Base-by-base conservation (phyloP, 179 eudicot species). In the Corrigiola litoralis region DNA sequence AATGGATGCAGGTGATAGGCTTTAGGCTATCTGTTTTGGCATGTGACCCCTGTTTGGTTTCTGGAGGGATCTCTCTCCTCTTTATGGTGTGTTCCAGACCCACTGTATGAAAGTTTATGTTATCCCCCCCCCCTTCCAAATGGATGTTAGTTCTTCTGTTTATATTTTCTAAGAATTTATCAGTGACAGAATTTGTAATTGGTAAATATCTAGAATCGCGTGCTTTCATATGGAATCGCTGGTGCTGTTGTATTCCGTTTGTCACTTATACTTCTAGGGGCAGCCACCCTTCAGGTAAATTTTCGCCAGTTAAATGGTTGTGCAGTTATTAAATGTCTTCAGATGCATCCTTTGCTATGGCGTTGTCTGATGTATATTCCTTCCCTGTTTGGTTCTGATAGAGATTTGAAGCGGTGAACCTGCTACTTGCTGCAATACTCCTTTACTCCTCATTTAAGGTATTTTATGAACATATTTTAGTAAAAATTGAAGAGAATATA, bases 371-470 rank as follows among this genome's bases (percentile, higher is more conserved):
- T 28, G 56, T 28, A 42, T 16, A 5, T 23, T 63, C n/a, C n/a
- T n/a, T 36, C 51, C 16, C 40, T 63, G 36, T 84, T 67, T 29
- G 62, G 34, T 57, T 31, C 47, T 76, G 60, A 59, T 80, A 92
- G 98, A 92, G 87, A 63, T 92, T 87, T 72, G 96, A 90, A 75
- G 98, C 67, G 42, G 92, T 92, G 58, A 92, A 92, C 72, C 77
- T 90, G 70, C 78, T 87, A 46, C 83, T 92, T 80, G 97, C 98
- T 47, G 84, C 83, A 63, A 76, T 92, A 75, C 95, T 92, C 53
- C 75, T 92, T 63, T 90, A 82, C 75, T 85, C 98, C 60, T 82
- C 98, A 47, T 84, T 84, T 81, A 92, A 92, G 98, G 98, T 92
- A 66, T n/a, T n/a, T n/a, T n/a, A n/a, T n/a, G n/a, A n/a, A n/a